These are phyloP conservation scores for Dacryopinax spathularia DNA, from an alignment of 768 basidiomycete species.

Conservation along the genomic window DNA sequence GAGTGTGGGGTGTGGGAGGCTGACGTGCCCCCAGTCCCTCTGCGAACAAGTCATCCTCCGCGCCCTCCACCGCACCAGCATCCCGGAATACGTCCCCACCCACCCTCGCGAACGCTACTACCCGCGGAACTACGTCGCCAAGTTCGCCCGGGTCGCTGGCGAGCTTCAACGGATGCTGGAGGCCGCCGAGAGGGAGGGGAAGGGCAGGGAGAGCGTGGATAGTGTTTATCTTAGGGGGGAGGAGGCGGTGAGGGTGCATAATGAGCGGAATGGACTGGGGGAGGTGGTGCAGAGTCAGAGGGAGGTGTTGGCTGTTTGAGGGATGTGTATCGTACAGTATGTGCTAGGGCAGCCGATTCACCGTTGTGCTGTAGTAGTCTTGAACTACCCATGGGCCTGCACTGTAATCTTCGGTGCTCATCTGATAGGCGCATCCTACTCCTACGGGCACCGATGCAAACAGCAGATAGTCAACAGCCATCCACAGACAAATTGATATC, in stretches of 20 bases:
- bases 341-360: too few relatives aligned
- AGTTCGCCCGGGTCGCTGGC: constrained; percentile 11
- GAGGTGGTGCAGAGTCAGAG: not conserved
- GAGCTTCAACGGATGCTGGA: constrained; percentile 15
- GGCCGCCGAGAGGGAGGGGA: constrained; percentile 11
- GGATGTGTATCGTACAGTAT: too few relatives aligned
- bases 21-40: constrained; percentile 6
- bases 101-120: constrained; percentile 10
- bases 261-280: constrained; percentile 4
- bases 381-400: too few relatives aligned
- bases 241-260: constrained; percentile 6
- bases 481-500: too few relatives aligned
- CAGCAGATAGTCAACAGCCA: too few relatives aligned
- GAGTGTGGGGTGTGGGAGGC: too few relatives aligned
- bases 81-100: constrained; percentile 13
- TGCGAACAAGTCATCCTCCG: constrained; percentile 17
- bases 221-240: constrained; percentile 13
- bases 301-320: too few relatives aligned
- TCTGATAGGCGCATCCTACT: too few relatives aligned
- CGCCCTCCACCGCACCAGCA: constrained; percentile 9
- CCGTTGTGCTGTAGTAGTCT: too few relatives aligned
- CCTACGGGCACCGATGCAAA: too few relatives aligned
- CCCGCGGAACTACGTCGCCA: constrained; percentile 16
- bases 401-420: too few relatives aligned
- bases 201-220: constrained; percentile 9